A percentile compares a stretch with the other conserved stretches of the same genome.
Evolutionary conservation across 2,329 filamentous ascomycete species (phyloP).

Genomic region (Cyanodermella asteris): DNA sequence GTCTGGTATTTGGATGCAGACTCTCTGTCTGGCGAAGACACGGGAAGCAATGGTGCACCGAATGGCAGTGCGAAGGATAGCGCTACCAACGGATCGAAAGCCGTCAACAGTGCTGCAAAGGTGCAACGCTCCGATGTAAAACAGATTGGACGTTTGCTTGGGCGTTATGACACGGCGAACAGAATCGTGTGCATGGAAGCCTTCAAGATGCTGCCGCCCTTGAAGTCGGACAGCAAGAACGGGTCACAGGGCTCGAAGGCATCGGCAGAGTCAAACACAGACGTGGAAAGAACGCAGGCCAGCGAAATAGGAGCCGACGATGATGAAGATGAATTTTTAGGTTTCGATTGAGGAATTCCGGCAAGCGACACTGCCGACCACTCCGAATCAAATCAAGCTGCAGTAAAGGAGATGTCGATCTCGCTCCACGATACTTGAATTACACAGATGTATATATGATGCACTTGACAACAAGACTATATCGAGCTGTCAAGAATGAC

Average conservation of each 20-base stretch:
- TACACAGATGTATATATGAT: too few species aligned
- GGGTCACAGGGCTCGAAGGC: slow-evolving; percentile 34
- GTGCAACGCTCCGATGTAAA: slow-evolving; percentile 4
- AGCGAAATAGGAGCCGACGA: too few species aligned
- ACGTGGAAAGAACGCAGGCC: slow-evolving; percentile 12
- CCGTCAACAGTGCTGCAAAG: neutral
- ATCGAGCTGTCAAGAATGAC: too few species aligned
- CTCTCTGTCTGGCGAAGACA: slow-evolving; percentile 9
- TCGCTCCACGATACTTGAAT: too few species aligned
- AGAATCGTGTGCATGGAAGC: slow-evolving; percentile 73
- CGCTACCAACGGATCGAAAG: neutral
- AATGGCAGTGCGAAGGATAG: slow-evolving; percentile 1
- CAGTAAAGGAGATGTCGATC: too few species aligned
- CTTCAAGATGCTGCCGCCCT: slow-evolving; percentile 52
- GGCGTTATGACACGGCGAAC: slow-evolving; percentile 64
- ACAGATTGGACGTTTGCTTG: slow-evolving; percentile 46
- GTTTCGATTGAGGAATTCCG: too few species aligned
- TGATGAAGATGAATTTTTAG: too few species aligned
- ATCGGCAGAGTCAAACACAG: slow-evolving; percentile 13
- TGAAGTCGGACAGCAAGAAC: slow-evolving; percentile 25
- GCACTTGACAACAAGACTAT: too few species aligned
- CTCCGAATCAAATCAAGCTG: too few species aligned
- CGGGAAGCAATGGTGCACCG: slow-evolving; percentile 4
- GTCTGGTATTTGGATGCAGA: slow-evolving; percentile 41
- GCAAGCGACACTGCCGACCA: too few species aligned